These are phyloP conservation scores for Paraphoma sp. DNA, from an alignment of 2,329 filamentous ascomycete species.

Conservation along the genomic window DNA sequence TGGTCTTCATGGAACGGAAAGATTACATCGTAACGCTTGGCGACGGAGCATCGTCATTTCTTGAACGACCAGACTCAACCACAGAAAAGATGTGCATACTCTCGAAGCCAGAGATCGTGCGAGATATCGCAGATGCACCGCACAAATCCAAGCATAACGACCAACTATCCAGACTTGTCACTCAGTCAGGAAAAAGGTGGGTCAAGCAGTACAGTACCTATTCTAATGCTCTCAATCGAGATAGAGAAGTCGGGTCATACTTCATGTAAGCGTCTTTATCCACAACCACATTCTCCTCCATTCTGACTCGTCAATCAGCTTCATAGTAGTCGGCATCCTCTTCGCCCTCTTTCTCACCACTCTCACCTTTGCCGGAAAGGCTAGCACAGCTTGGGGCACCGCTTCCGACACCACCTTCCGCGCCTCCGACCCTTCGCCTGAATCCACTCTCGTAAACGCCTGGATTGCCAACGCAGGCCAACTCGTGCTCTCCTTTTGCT, in stretches of 20 bases:
- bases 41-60: slow-evolving; percentile 22
- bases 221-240: slow-evolving; percentile 4
- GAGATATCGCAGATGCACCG: neutral
- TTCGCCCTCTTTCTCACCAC: neutral
- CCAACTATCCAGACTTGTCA: neutral
- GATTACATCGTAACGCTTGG: slow-evolving; percentile 27
- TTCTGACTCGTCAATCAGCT: neutral
- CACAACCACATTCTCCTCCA: neutral
- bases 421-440: neutral
- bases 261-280: neutral
- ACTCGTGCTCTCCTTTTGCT: slow-evolving; percentile 54
- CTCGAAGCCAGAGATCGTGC: slow-evolving; percentile 2
- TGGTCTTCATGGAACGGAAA: slow-evolving; percentile 9
- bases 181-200: slow-evolving; percentile 1
- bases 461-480: slow-evolving; percentile 58
- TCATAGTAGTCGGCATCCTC: slow-evolving; percentile 4
- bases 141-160: neutral
- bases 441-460: slow-evolving; percentile 16
- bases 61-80: slow-evolving; percentile 14
- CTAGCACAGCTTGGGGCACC: slow-evolving; percentile 13
- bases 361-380: neutral
- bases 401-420: slow-evolving; percentile 10
- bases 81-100: slow-evolving; percentile 11
- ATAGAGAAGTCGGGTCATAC: slow-evolving; percentile 3
- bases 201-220: neutral